These are phyloP conservation scores for rapeseed (Brassica napus) DNA, from an alignment of 345 rosid genomes.

Conservation along the genomic window Da-Ae NC_063449.1:16887001-16887500, in stretches of 20 bases:
- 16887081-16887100: not conserved
- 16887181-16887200: not conserved
- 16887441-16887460: conserved; percentile 80
- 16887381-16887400: conserved; percentile 49
- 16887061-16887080: too few species aligned
- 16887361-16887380: not conserved
- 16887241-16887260: not conserved
- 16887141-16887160: not conserved
- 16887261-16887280: not conserved
- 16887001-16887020: too few species aligned
- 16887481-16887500: conserved; percentile 66
- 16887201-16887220: not conserved
- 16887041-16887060: too few species aligned
- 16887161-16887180: not conserved
- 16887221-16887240: not conserved
- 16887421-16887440: conserved; percentile 57
- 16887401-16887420: conserved; percentile 67
- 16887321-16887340: not conserved
- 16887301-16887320: too few species aligned
- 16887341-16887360: not conserved
- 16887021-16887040: too few species aligned
- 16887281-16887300: not conserved
- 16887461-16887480: conserved; percentile 71
- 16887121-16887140: not conserved
- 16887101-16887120: not conserved